A percentile compares a stretch with the other conserved stretches of the same genome.
phyloP scores from a whole-genome alignment of 2,329 filamentous ascomycete species.

The Alternaria arborescens region DNA sequence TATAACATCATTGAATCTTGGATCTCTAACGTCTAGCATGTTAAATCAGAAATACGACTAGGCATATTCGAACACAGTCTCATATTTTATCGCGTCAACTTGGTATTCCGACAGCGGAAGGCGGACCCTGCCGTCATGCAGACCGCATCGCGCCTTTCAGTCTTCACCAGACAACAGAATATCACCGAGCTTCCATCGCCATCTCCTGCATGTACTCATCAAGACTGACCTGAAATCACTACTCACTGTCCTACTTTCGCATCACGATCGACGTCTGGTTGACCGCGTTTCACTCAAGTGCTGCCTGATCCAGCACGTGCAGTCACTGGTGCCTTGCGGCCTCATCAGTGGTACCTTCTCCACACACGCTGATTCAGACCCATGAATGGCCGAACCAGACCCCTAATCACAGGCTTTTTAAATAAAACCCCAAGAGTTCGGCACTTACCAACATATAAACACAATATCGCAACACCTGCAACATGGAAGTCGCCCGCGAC shows the following conservation, averaged over 20 bases:
- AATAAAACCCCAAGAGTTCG: neutral
- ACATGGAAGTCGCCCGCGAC: neutral
- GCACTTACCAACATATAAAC: neutral
- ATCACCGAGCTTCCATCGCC: neutral
- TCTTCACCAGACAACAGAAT: neutral
- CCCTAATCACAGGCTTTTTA: neutral
- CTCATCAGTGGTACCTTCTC: neutral
- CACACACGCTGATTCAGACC: neutral
- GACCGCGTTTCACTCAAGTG: neutral
- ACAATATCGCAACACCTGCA: neutral
- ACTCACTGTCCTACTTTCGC: neutral
- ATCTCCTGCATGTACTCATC: neutral
- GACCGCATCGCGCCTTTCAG: conserved; percentile 1
- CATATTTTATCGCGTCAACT: neutral
- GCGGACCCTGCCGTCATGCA: neutral
- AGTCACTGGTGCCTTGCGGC: neutral
- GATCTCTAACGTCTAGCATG: neutral
- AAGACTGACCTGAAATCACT: neutral
- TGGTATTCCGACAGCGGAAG: conserved; percentile 1
- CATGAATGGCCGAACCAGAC: neutral
- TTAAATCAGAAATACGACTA: neutral
- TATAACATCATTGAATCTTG: neutral
- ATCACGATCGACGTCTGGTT: neutral
- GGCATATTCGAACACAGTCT: neutral
- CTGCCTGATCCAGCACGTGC: conserved; percentile 6